Percentiles rank a stretch among this genome's conserved stretches.
These are phyloP conservation scores for Colletotrichum sp. DNA, from an alignment of 2,329 filamentous ascomycete genomes.

Conservation along the genomic window DNA sequence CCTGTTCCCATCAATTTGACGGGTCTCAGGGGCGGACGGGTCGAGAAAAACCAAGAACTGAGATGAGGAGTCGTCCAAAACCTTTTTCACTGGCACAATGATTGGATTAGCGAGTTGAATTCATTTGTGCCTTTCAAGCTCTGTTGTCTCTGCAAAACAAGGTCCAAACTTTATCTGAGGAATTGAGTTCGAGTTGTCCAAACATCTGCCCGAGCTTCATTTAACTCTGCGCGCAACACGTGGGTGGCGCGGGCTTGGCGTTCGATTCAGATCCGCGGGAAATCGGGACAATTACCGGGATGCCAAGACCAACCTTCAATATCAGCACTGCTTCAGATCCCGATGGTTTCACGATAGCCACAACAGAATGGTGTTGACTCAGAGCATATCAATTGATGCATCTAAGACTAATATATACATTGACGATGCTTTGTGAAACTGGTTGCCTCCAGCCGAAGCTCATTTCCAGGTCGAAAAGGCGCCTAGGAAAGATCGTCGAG, in stretches of 20 bases:
- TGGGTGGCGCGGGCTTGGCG: not conserved
- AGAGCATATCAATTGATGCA: not conserved
- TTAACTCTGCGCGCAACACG: not conserved
- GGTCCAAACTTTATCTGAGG: not conserved
- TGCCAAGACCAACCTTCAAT: not conserved
- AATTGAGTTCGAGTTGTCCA: not conserved
- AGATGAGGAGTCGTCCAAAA: not conserved
- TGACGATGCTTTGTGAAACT: slow-evolving; percentile 6
- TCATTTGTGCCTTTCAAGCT: too few relatives aligned
- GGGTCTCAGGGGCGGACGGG: not conserved
- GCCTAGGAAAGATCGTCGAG: slow-evolving; percentile 6
- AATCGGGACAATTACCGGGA: not conserved
- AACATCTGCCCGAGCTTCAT: not conserved
- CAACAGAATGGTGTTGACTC: not conserved
- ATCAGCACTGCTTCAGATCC: not conserved
- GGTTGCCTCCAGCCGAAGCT: slow-evolving; percentile 16
- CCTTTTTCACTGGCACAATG: not conserved
- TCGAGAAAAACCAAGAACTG: not conserved
- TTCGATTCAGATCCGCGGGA: not conserved
- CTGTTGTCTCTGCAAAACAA: not conserved
- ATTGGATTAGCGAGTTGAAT: not conserved
- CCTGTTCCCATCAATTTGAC: not conserved
- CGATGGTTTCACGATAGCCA: not conserved
- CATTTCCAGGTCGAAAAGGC: not conserved
- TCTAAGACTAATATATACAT: not conserved